Base-by-base conservation (phyloP, 768 basidiomycete species). In the Galerina marginata region DNA sequence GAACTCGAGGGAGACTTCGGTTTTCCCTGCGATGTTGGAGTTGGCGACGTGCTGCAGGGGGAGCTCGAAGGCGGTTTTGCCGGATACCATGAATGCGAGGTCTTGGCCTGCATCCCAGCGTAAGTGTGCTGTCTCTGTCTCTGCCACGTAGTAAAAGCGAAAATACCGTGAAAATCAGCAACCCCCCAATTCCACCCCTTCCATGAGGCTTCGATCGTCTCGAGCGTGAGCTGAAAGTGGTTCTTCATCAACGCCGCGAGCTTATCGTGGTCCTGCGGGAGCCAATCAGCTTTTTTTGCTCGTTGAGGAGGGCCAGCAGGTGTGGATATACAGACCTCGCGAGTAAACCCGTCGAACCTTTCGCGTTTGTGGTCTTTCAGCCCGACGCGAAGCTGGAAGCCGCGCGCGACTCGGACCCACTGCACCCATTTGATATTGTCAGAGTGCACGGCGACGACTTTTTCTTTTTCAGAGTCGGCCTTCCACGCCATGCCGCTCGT, bases 131-230 rank as follows among this genome's bases (percentile, higher is more conserved):
- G 20, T 4, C 6, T 6, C 15, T 10, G 15, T 10, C 16, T 9
- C 29, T 4, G 51, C 16, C 42, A 26, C 29, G 50, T 39, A 39
- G 23, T 11, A 12, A 23, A 9, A n/a, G 26, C 23, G 12, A 39
- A 52, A 42, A 66, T 80, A 93, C 96, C 93, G 83, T 93, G 91
- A 63, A 99, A 93, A 69, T 96, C 94, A 2, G 93, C 92, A 33
- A 90, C 85, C 4, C 97, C 97, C 97, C 97, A 99, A 73, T 99
- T 99, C 95, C 95, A 99, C 0, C 97, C 97, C 71, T 93, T 95
- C 72, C 96, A 86, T 11, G 92, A 89, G 15, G 88, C 82, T 65
- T 99, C 97, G 72, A 88, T 89, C 4, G 83, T 84, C 72, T 99
- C 97, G 23, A 99, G 79, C 3, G 91, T 86, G 59, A 96, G 79